Evolutionary conservation across 2,329 filamentous ascomycete species (phyloP), one percentile per base, ranked within the genome.

Genomic region (Aspergillus pseudoglaucus): DNA sequence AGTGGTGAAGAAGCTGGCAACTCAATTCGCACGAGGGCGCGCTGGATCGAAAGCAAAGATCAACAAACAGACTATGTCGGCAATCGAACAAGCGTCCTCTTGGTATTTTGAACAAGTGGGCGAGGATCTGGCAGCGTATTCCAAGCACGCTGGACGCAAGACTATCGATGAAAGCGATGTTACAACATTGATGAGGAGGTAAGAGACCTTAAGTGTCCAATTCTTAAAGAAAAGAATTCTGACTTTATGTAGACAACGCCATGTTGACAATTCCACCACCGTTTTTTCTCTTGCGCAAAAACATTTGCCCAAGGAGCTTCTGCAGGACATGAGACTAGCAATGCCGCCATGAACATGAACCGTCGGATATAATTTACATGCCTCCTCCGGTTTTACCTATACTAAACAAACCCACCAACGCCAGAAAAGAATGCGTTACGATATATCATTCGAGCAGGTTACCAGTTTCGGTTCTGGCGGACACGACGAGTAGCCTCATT

Each of bases 61-160:
- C 42, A 82, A 78, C 48, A 82, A 85, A 41, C 87, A 93, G 45
- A 84, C 87, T 1, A 71, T 95, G 33, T 78, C 80, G 25, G 84
- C 85, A 4, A 81, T 95, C 46, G 83, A 85, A 59, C 84, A 89
- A 63, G 88, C 89, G 1, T 87, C 87, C 2, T 88, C 94, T 52
- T 93, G 88, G 85, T 95, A 90, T 67, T 95, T 95, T 64, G 88
- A 94, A 69, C 90, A 95, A 66, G 74, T 87, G 2, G 83, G 87
- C 42, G 86, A 90, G 51, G 89, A 95, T 62, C 70, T 95, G 47
- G 80, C 81, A 10, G 84, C 83, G 2, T 95, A 90, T 65, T 86
- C 90, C 15, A 77, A 82, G 51, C 90, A 96, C 66, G 89, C 86
- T 4, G 85, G 86, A 27, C 81, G 90, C 27, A 93, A 87, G 67